phyloP scores from a whole-genome alignment of 2,329 filamentous ascomycete species.

The Zymoseptoria ardabiliae region DNA sequence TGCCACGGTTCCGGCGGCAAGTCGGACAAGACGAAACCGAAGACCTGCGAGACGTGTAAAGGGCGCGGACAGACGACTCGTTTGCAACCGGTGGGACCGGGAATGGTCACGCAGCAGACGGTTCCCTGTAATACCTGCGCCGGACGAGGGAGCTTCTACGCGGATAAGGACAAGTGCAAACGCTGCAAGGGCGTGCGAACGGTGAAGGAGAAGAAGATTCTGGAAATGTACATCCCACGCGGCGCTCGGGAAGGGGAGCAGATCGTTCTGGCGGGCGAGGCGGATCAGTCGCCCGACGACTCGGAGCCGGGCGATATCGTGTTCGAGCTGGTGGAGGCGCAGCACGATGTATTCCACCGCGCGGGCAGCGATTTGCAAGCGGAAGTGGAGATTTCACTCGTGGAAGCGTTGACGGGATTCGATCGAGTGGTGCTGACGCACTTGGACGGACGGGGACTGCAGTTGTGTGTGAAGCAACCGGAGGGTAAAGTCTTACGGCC shows the following conservation, averaged over 20 bases:
- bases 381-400: constrained; percentile 70
- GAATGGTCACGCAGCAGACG: constrained; percentile 73
- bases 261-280: constrained; percentile 86
- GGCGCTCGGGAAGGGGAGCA: constrained; percentile 74
- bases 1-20: constrained; percentile 90
- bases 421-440: constrained; percentile 85
- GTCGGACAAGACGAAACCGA: constrained; percentile 71
- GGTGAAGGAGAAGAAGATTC: constrained; percentile 79
- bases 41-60: constrained; percentile 75
- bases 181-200: constrained; percentile 95
- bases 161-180: constrained; percentile 96
- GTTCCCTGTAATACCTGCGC: constrained; percentile 76
- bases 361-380: constrained; percentile 79
- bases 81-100: constrained; percentile 76
- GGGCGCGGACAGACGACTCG: constrained; percentile 69
- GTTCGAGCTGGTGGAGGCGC: constrained; percentile 75
- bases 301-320: constrained; percentile 88
- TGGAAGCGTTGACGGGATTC: constrained; percentile 82
- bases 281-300: constrained; percentile 83
- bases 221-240: constrained; percentile 92
- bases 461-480: constrained; percentile 63
- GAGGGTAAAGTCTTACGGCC: constrained; percentile 72
- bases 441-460: constrained; percentile 85
- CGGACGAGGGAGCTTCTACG: constrained; percentile 78
- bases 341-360: constrained; percentile 74